Percentiles rank a stretch among this genome's conserved stretches.
Conservation (phyloP, 495 filamentous ascomycete species). For the Podospora pseudopauciseta region DNA sequence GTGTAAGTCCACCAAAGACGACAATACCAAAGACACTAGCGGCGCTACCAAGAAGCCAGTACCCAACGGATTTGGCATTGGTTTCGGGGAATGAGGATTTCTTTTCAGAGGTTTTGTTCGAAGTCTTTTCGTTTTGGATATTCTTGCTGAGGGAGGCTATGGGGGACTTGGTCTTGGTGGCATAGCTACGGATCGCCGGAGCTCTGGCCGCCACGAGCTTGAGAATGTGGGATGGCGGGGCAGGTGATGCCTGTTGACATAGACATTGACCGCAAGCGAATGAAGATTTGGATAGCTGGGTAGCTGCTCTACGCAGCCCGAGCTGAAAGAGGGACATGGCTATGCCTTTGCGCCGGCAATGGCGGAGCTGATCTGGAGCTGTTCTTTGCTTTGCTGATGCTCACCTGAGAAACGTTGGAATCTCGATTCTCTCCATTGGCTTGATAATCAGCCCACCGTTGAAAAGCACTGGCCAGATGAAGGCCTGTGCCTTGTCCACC, state of each 20-base stretch:
- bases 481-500: background rate
- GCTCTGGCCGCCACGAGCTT: conserved; percentile 19
- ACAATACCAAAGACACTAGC: conserved; percentile 94
- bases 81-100: conserved; percentile 63
- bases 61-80: conserved; percentile 71
- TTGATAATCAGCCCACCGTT: conserved; percentile 20
- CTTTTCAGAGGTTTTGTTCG: conserved; percentile 12
- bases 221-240: conserved; percentile 30
- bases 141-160: conserved; percentile 17
- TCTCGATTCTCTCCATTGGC: background rate
- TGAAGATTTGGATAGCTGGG: conserved; percentile 52
- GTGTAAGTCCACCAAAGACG: conserved; percentile 87
- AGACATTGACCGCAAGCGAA: conserved; percentile 65
- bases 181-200: conserved; percentile 23
- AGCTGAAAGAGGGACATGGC: conserved; percentile 49
- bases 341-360: conserved; percentile 15
- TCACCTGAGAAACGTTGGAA: conserved; percentile 12
- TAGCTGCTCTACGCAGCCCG: conserved; percentile 49
- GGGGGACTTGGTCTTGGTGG: conserved; percentile 15
- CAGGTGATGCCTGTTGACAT: conserved; percentile 31
- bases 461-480: background rate
- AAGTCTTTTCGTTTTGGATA: background rate
- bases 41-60: conserved; percentile 90
- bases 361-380: conserved; percentile 11
- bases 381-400: conserved; percentile 5